Conservation (phyloP, 257 asterid genomes). For the Solanum chiquidenum region DNA sequence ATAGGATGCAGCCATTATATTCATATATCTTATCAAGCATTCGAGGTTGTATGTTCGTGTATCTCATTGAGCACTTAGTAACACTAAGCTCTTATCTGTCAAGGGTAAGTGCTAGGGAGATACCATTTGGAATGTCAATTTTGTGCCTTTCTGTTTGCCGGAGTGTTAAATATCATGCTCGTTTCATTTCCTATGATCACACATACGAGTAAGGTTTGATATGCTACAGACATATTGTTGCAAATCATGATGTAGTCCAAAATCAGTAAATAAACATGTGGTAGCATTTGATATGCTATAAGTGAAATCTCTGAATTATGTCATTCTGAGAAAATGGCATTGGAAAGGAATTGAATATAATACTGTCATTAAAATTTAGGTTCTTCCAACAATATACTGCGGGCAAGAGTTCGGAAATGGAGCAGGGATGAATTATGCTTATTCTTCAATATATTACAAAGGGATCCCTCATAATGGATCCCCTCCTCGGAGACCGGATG, state of each 20-base stretch:
- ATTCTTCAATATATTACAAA: conserved; percentile 69
- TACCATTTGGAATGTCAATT: neutral
- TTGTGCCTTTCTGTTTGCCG: neutral
- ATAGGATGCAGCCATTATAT: neutral
- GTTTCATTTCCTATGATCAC: neutral
- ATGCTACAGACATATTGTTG: neutral
- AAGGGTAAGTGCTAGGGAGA: neutral
- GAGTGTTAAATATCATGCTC: neutral
- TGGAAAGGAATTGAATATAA: neutral
- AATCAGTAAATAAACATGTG: neutral
- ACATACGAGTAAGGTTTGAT: neutral
- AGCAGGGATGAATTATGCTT: conserved; percentile 44
- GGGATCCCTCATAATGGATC: conserved; percentile 61
- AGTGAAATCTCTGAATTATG: neutral
- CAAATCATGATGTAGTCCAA: neutral
- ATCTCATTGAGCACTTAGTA: neutral
- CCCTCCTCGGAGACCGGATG: conserved; percentile 85
- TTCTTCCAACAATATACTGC: conserved; percentile 53
- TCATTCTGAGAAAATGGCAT: neutral
- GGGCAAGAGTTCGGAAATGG: conserved; percentile 49
- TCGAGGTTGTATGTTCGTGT: neutral
- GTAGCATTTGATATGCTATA: neutral
- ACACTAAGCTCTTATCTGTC: neutral
- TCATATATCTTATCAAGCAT: neutral
- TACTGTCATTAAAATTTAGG: conserved; percentile 30